These are phyloP conservation scores for Magnaporthales sp. DNA, from an alignment of 2,329 filamentous ascomycete genomes.

Conservation along the genomic window DNA sequence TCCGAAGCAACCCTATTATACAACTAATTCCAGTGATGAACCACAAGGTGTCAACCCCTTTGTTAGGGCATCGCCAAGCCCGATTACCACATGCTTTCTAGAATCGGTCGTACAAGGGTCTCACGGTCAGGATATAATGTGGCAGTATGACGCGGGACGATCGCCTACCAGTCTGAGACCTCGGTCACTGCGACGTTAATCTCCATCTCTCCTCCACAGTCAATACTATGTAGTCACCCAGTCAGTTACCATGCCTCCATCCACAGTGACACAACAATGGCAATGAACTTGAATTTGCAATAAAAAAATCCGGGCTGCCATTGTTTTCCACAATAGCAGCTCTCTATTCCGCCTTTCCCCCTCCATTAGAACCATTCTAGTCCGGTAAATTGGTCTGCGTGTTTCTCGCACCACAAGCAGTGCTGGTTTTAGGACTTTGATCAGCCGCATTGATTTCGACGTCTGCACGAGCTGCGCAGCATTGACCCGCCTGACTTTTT, in stretches of 20 bases:
- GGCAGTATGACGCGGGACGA: background rate
- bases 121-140: background rate
- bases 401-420: background rate
- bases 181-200: background rate
- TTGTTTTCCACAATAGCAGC: background rate
- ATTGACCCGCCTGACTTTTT: background rate
- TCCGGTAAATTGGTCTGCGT: background rate
- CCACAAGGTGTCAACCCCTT: background rate
- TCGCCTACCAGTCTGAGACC: background rate
- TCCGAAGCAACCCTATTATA: background rate
- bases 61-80: background rate
- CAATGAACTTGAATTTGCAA: background rate
- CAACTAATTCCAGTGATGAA: background rate
- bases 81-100: background rate
- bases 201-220: background rate
- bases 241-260: background rate
- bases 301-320: background rate
- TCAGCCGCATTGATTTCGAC: background rate
- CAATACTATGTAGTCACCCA: background rate
- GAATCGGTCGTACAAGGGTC: background rate
- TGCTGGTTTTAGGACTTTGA: background rate
- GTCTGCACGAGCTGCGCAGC: background rate
- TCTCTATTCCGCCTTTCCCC: background rate
- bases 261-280: background rate
- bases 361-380: background rate